Conservation (phyloP, 768 basidiomycete genomes). For the Gelatoporia subvermispora region DNA sequence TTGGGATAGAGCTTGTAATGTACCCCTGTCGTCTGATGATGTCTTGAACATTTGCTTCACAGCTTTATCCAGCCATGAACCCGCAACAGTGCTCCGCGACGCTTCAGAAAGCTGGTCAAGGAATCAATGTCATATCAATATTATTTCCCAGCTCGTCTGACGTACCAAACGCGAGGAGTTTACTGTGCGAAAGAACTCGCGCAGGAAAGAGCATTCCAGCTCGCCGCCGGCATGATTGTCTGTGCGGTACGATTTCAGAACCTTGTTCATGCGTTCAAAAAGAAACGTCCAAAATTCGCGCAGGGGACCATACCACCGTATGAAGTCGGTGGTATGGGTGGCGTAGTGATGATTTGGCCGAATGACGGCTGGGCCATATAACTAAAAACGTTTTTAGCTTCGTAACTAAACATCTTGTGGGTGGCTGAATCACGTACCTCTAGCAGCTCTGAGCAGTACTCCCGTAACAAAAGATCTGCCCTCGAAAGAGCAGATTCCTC, state of each 20-base stretch:
- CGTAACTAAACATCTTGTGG: too few species aligned
- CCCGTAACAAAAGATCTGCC: conserved; percentile 15
- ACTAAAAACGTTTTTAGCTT: conserved; percentile 12
- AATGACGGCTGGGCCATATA: conserved; percentile 27
- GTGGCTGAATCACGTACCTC: conserved; percentile 13
- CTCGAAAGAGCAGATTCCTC: background rate
- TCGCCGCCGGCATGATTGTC: conserved; percentile 29
- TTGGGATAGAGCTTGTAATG: conserved; percentile 14
- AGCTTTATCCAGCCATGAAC: too few species aligned
- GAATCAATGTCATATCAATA: too few species aligned
- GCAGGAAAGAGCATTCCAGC: conserved; percentile 11
- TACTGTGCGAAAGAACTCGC: background rate
- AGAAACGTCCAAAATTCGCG: conserved; percentile 35
- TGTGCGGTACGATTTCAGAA: conserved; percentile 31
- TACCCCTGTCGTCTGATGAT: conserved; percentile 20
- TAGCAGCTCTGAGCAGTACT: conserved; percentile 19
- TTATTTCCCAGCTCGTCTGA: too few species aligned
- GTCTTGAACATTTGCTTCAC: conserved; percentile 17
- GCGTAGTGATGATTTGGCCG: conserved; percentile 35
- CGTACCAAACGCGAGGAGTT: too few species aligned
- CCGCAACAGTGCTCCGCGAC: too few species aligned
- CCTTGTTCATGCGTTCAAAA: conserved; percentile 31
- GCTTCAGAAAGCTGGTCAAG: too few species aligned
- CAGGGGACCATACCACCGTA: conserved; percentile 30
- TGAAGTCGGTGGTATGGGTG: conserved; percentile 23